phyloP scores from a whole-genome alignment of 306 rosid genomes.

The Fragaria ananassa region DNA sequence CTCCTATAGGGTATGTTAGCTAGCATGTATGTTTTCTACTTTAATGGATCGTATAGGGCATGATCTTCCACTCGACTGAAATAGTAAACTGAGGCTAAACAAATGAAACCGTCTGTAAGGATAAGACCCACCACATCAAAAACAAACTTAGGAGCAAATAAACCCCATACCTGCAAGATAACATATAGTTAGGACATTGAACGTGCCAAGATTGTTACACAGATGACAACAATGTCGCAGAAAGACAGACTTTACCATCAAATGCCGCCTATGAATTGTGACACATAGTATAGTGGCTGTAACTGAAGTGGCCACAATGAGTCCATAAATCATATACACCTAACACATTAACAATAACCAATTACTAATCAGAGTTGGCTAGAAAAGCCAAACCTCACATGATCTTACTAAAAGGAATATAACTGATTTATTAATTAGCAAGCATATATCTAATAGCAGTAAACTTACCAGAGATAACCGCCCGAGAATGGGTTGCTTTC shows the following conservation, averaged over 20 bases:
- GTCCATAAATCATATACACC: constrained; percentile 73
- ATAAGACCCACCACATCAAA: constrained; percentile 72
- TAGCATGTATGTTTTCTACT: not conserved
- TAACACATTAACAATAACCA: constrained; percentile 21
- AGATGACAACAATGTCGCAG: not conserved
- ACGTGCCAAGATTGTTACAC: not conserved
- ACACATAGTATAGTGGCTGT: constrained; percentile 76
- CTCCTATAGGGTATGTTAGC: not conserved
- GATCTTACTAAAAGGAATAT: constrained; percentile 18
- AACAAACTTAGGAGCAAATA: constrained; percentile 94
- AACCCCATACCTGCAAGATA: constrained; percentile 85
- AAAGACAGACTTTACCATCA: constrained; percentile 58
- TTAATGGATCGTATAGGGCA: not conserved
- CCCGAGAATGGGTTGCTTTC: constrained; percentile 37
- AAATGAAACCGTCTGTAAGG: constrained; percentile 60
- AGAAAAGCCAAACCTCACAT: constrained; percentile 22
- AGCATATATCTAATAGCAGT: not conserved
- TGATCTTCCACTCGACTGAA: constrained; percentile 28
- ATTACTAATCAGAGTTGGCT: not conserved
- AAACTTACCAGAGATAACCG: constrained; percentile 68
- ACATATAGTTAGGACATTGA: not conserved
- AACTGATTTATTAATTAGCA: not conserved
- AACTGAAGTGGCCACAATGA: constrained; percentile 57
- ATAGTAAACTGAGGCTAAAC: constrained; percentile 74
- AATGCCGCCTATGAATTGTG: constrained; percentile 85